These are phyloP conservation scores for Chlorencoelia australis DNA, from an alignment of 2,329 filamentous ascomycete species.

Conservation along the genomic window DNA sequence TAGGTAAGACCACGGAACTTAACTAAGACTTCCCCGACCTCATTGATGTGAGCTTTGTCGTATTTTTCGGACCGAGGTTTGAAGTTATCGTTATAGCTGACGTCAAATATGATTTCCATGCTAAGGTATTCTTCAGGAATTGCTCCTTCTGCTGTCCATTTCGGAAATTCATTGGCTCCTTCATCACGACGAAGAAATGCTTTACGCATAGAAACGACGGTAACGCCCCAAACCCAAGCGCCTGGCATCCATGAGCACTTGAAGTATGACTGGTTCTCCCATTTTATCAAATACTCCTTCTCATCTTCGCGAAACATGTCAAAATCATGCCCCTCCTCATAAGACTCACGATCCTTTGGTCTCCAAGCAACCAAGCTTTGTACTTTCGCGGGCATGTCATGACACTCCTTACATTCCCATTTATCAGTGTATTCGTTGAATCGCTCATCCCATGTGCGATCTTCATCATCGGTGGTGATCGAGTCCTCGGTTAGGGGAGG, in stretches of 20 bases:
- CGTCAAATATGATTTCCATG: slow-evolving; percentile 80
- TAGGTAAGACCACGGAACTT: slow-evolving; percentile 92
- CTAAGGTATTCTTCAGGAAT: slow-evolving; percentile 80
- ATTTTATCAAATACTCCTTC: slow-evolving; percentile 91
- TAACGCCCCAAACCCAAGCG: slow-evolving; percentile 74
- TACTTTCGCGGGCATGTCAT: slow-evolving; percentile 54
- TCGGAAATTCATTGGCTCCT: slow-evolving; percentile 49
- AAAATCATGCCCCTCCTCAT: slow-evolving; percentile 40
- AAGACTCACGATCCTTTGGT: slow-evolving; percentile 48
- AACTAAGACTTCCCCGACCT: slow-evolving; percentile 66
- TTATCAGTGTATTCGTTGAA: slow-evolving; percentile 62
- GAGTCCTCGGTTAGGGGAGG: slow-evolving; percentile 34
- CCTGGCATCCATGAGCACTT: slow-evolving; percentile 82
- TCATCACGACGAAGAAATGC: slow-evolving; percentile 66
- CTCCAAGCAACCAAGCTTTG: slow-evolving; percentile 83
- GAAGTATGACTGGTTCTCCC: slow-evolving; percentile 71
- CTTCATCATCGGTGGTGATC: slow-evolving; percentile 31
- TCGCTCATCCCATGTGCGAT: slow-evolving; percentile 47
- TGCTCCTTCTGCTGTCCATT: slow-evolving; percentile 64
- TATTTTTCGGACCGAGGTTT: slow-evolving; percentile 50
- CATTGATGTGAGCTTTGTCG: slow-evolving; percentile 60
- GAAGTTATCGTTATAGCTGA: slow-evolving; percentile 52
- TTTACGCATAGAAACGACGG: slow-evolving; percentile 51
- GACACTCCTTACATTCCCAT: slow-evolving; percentile 77
- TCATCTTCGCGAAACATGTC: slow-evolving; percentile 58